phyloP scores from a whole-genome alignment of 306 rosid genomes.

The Prosopis cineraria region DNA sequence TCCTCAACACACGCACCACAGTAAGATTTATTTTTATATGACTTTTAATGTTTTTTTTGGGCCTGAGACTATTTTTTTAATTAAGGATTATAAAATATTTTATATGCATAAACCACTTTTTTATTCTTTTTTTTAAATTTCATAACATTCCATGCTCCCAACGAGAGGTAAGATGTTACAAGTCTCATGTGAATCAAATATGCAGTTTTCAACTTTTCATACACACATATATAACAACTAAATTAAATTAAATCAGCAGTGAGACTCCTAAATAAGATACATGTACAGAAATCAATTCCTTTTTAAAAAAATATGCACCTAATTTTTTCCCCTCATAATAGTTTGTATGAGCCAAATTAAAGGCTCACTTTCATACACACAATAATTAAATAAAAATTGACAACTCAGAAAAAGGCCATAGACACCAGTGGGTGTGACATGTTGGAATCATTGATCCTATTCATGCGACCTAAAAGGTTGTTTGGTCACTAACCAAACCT shows the following conservation, averaged over 20 bases:
- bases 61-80: too few relatives aligned
- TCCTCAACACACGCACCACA: too few relatives aligned
- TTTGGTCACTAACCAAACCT: slow-evolving; percentile 22
- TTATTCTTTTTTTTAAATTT: too few relatives aligned
- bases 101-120: too few relatives aligned
- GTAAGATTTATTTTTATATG: too few relatives aligned
- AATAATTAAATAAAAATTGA: slow-evolving; percentile 27
- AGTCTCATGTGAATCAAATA: too few relatives aligned
- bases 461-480: slow-evolving; percentile 30
- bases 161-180: too few relatives aligned
- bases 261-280: not conserved
- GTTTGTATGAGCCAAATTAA: not conserved
- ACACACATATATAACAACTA: not conserved
- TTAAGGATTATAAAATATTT: not conserved
- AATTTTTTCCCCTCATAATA: not conserved
- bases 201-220: not conserved
- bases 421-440: slow-evolving; percentile 31
- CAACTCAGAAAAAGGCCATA: slow-evolving; percentile 26
- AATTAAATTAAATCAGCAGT: too few relatives aligned
- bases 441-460: slow-evolving; percentile 21
- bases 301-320: not conserved
- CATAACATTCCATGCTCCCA: too few relatives aligned
- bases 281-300: not conserved
- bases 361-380: slow-evolving; percentile 12
- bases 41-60: too few relatives aligned